Conservation (phyloP, 164 flowering plant species). For the Annona cherimola region DNA sequence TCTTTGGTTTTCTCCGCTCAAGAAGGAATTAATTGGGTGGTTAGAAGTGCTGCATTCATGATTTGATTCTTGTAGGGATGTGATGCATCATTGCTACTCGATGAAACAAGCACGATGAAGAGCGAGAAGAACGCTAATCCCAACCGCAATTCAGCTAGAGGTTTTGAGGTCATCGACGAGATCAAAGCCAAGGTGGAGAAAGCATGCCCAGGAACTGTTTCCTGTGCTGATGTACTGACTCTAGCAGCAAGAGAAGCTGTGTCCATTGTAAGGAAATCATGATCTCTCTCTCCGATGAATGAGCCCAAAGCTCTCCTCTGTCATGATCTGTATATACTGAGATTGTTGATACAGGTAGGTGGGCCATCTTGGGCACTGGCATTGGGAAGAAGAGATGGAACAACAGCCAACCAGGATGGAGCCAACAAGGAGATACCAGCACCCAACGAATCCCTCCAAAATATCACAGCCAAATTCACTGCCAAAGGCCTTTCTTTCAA, state of each 20-base stretch:
- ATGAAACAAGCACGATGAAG: constrained; percentile 15
- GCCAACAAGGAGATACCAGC: constrained; percentile 56
- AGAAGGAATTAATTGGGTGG: not conserved
- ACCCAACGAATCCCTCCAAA: constrained; percentile 50
- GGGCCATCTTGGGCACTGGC: constrained; percentile 55
- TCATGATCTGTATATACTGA: not conserved
- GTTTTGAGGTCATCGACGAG: constrained; percentile 69
- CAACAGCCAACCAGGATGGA: constrained; percentile 41
- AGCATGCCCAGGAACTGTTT: constrained; percentile 78
- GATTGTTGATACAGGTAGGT: constrained; percentile 37
- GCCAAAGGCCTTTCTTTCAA: constrained; percentile 58
- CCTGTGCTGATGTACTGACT: constrained; percentile 86
- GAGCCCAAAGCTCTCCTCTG: not conserved
- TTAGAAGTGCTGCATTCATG: not conserved
- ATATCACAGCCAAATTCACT: constrained; percentile 55
- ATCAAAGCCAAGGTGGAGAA: constrained; percentile 79
- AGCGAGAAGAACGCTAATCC: constrained; percentile 22
- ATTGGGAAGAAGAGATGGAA: constrained; percentile 60
- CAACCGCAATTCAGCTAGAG: constrained; percentile 19
- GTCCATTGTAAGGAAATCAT: constrained; percentile 39
- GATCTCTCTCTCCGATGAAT: not conserved
- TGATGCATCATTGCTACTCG: constrained; percentile 22
- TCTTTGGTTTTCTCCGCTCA: not conserved
- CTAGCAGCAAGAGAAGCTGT: constrained; percentile 91
- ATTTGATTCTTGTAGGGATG: constrained; percentile 15